Conservation (phyloP, 2,329 filamentous ascomycete species). For the Nigrospora oryzae region DNA sequence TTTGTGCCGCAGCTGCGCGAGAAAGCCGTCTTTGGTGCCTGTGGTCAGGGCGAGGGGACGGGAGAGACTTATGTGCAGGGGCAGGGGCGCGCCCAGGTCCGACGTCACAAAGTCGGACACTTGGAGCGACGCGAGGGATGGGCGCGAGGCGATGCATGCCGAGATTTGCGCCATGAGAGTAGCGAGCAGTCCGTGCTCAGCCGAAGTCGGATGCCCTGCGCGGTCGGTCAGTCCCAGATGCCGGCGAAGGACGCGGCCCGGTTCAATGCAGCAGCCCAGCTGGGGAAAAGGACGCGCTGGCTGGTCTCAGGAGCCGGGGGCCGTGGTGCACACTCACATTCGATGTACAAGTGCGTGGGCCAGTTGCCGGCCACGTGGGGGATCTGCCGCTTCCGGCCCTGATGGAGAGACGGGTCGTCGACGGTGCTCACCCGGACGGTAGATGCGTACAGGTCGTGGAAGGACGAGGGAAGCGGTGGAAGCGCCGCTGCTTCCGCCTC, state of each 20-base stretch:
- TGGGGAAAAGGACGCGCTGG: not conserved
- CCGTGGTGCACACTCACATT: slow-evolving; percentile 83
- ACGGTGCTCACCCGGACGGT: slow-evolving; percentile 66
- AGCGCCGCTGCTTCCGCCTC: slow-evolving; percentile 21
- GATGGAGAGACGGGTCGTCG: slow-evolving; percentile 80
- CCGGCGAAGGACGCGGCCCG: too few relatives aligned
- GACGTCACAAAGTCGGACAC: slow-evolving; percentile 66
- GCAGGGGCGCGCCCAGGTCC: slow-evolving; percentile 68
- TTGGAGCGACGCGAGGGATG: slow-evolving; percentile 16
- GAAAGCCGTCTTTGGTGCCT: slow-evolving; percentile 62
- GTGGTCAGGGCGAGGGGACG: slow-evolving; percentile 68
- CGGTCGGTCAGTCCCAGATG: not conserved
- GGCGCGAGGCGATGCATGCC: slow-evolving; percentile 4
- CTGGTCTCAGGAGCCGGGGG: not conserved
- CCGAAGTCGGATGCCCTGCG: slow-evolving; percentile 16
- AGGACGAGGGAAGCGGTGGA: slow-evolving; percentile 69
- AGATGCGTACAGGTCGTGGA: slow-evolving; percentile 85
- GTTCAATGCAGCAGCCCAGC: not conserved
- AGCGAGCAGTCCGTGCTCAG: slow-evolving; percentile 38
- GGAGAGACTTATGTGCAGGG: slow-evolving; percentile 87
- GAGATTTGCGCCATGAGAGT: slow-evolving; percentile 30
- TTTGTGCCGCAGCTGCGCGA: slow-evolving; percentile 38
- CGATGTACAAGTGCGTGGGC: slow-evolving; percentile 87
- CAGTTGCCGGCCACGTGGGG: slow-evolving; percentile 86
- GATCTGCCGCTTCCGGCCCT: slow-evolving; percentile 70